Conservation (phyloP, 495 filamentous ascomycete genomes). For the Lasiosphaeria hispida region DNA sequence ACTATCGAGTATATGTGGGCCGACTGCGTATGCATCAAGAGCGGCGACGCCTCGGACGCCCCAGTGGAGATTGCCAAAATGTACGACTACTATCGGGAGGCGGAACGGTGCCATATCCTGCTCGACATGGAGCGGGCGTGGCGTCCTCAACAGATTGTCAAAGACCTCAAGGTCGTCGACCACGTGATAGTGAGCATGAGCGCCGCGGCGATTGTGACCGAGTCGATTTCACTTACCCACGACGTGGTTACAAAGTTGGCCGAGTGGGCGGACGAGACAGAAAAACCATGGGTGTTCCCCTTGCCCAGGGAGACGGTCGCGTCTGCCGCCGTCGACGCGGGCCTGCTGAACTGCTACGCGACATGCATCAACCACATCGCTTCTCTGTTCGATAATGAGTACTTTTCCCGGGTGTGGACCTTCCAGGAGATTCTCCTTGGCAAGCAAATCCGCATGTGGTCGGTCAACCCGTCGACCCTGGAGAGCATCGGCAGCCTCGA, state of each 20-base stretch:
- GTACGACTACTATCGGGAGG: conserved; percentile 23
- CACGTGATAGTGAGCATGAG: conserved; percentile 19
- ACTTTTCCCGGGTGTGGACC: conserved; percentile 27
- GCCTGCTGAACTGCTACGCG: conserved; percentile 28
- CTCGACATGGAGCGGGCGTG: conserved; percentile 24
- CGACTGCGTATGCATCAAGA: conserved; percentile 3
- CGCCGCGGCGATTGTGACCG: conserved; percentile 13
- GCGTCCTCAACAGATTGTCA: conserved; percentile 22
- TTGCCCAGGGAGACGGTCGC: neutral
- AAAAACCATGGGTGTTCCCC: neutral
- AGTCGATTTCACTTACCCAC: conserved; percentile 7
- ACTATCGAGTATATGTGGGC: neutral
- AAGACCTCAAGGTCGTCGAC: conserved; percentile 22
- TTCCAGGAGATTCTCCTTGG: conserved; percentile 32
- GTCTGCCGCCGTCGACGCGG: conserved; percentile 18
- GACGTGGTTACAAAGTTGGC: neutral
- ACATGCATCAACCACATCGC: conserved; percentile 21
- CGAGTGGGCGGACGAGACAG: neutral
- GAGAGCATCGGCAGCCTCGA: conserved; percentile 21
- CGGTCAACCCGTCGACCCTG: conserved; percentile 12
- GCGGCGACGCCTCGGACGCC: neutral
- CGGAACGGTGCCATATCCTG: conserved; percentile 22
- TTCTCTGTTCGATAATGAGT: conserved; percentile 25
- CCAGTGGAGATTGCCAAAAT: conserved; percentile 16
- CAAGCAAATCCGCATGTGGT: conserved; percentile 28